Percentiles rank a stretch among this genome's conserved stretches.
Evolutionary conservation across 768 basidiomycete species (phyloP).

Genomic region (Dictyophora rubrovolvata): DNA sequence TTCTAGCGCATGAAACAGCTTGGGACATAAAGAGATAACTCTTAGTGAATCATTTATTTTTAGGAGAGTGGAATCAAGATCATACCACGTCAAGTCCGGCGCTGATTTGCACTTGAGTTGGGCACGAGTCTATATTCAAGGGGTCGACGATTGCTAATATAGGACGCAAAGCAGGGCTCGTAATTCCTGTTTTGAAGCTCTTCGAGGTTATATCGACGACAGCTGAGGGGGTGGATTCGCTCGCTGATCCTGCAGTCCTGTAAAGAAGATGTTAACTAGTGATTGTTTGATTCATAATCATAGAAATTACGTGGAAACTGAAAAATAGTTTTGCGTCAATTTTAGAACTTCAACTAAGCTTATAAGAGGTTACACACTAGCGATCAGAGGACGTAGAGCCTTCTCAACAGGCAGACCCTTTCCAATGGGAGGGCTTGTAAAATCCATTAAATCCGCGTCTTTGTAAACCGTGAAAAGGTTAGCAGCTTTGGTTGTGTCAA

Average conservation of each 20-base stretch:
- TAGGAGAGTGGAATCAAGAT: not conserved
- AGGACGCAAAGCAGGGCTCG: slow-evolving; percentile 85
- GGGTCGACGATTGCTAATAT: slow-evolving; percentile 81
- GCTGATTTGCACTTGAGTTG: slow-evolving; percentile 86
- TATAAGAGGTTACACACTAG: slow-evolving; percentile 31
- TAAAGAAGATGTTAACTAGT: slow-evolving; percentile 35
- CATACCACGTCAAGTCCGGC: slow-evolving; percentile 78
- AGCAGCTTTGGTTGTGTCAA: slow-evolving; percentile 92
- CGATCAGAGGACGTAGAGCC: slow-evolving; percentile 73
- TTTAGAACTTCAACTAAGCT: not conserved
- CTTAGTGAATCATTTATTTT: not conserved
- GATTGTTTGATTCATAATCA: too few species aligned
- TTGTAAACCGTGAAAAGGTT: slow-evolving; percentile 92
- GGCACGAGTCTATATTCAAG: slow-evolving; percentile 83
- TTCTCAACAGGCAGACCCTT: slow-evolving; percentile 79
- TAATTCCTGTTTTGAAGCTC: slow-evolving; percentile 95
- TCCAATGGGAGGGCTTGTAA: slow-evolving; percentile 93
- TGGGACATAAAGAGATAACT: not conserved
- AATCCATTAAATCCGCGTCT: slow-evolving; percentile 88
- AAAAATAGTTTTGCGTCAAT: too few species aligned
- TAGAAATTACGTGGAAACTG: too few species aligned
- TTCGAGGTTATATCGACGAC: slow-evolving; percentile 88
- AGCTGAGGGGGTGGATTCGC: slow-evolving; percentile 91
- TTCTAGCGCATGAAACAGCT: slow-evolving; percentile 88
- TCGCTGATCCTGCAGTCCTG: slow-evolving; percentile 76